Percentiles rank a stretch among this genome's conserved stretches.
Evolutionary conservation across 2,329 filamentous ascomycete genomes (phyloP).

Genomic region (Magnaporthiopsis poae): DNA sequence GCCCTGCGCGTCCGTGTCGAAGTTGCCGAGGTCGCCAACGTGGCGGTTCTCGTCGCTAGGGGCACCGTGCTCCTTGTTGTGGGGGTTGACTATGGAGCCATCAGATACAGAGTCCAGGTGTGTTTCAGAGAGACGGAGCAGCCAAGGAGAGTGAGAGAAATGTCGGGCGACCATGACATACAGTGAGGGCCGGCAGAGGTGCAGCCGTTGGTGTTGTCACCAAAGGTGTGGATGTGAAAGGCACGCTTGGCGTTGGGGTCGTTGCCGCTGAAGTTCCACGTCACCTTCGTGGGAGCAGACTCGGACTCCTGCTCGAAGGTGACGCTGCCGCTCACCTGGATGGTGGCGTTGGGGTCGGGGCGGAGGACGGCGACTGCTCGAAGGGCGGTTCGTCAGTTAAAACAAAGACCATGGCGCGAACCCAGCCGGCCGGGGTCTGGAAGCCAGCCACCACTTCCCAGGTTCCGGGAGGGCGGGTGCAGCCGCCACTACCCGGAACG

Average conservation of each 20-base stretch:
- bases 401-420: not conserved
- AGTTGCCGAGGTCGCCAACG: constrained; percentile 95
- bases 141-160: not conserved
- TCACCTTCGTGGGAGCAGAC: constrained; percentile 70
- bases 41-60: constrained; percentile 76
- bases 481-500: not conserved
- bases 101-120: not conserved
- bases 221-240: constrained; percentile 97
- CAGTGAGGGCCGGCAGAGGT: constrained; percentile 96
- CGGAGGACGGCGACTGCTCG: constrained; percentile 81
- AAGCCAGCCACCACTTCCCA: not conserved
- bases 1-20: constrained; percentile 87
- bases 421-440: not conserved
- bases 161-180: constrained; percentile 36
- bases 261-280: constrained; percentile 85
- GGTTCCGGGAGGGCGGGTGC: not conserved
- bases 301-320: constrained; percentile 88
- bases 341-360: constrained; percentile 69
- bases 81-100: constrained; percentile 70
- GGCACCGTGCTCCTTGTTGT: constrained; percentile 83
- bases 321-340: constrained; percentile 80
- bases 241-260: constrained; percentile 93
- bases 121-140: not conserved
- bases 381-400: not conserved
- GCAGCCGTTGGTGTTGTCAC: constrained; percentile 99